A percentile compares a stretch with the other conserved stretches of the same genome.
These are phyloP conservation scores for Lasiodiplodia sp. DNA, from an alignment of 2,329 filamentous ascomycete genomes.

Conservation along the genomic window DNA sequence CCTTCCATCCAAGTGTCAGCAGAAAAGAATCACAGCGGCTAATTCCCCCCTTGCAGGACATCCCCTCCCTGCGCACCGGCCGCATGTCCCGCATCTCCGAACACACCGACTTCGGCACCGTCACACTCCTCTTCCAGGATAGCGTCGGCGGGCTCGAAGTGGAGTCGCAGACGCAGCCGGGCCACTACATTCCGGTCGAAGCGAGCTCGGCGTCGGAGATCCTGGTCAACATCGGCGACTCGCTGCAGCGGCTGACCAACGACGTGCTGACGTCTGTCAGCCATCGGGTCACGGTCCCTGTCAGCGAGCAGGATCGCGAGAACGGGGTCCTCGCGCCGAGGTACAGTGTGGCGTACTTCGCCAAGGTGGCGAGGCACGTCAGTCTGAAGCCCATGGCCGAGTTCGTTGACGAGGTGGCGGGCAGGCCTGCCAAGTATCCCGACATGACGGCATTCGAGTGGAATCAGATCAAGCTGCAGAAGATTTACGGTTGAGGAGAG, in stretches of 20 bases:
- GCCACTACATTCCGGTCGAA: slow-evolving; percentile 27
- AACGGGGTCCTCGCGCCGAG: neutral
- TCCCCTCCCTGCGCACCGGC: neutral
- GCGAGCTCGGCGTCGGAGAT: slow-evolving; percentile 36
- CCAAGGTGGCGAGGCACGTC: slow-evolving; percentile 13
- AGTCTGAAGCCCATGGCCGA: slow-evolving; percentile 11
- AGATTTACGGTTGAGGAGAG: neutral
- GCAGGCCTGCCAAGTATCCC: slow-evolving; percentile 4
- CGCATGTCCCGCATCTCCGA: neutral
- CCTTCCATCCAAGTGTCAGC: too few species aligned
- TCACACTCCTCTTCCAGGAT: slow-evolving; percentile 50
- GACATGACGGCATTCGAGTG: slow-evolving; percentile 30
- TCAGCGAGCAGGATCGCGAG: neutral
- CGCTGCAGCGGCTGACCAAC: slow-evolving; percentile 50
- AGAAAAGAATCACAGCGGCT: too few species aligned
- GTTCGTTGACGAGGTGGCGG: slow-evolving; percentile 11
- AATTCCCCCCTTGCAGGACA: too few species aligned
- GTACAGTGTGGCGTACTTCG: slow-evolving; percentile 27
- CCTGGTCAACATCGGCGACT: slow-evolving; percentile 52
- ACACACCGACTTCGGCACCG: slow-evolving; percentile 44
- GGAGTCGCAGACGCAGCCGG: slow-evolving; percentile 37
- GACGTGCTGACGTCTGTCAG: slow-evolving; percentile 42
- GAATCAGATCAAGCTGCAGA: slow-evolving; percentile 21
- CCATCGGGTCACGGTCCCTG: slow-evolving; percentile 42
- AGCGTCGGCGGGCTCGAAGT: slow-evolving; percentile 48